phyloP scores from a whole-genome alignment of 129 eudicot species.

The Artemisia tridentata region DNA sequence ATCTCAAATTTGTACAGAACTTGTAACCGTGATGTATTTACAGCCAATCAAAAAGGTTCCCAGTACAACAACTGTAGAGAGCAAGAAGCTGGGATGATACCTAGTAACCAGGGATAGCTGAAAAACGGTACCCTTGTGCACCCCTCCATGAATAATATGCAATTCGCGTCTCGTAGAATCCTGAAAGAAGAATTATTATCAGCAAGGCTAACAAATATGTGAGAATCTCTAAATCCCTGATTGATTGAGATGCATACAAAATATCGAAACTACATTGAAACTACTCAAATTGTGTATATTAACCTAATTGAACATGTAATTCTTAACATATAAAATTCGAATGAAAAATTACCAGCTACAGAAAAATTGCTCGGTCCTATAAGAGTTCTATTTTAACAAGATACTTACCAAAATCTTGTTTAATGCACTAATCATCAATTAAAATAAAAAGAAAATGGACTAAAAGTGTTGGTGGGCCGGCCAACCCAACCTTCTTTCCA shows the following conservation, averaged over 20 bases:
- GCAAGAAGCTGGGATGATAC: conserved; percentile 6
- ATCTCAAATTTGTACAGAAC: conserved; percentile 23
- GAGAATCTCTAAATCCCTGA: neutral
- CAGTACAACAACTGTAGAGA: neutral
- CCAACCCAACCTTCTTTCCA: neutral
- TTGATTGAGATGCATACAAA: conserved; percentile 9
- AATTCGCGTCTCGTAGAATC: conserved; percentile 89
- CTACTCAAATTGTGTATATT: neutral
- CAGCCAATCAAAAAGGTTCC: conserved; percentile 6
- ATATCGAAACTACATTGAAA: neutral
- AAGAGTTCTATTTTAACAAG: no score
- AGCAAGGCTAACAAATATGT: conserved; percentile 7
- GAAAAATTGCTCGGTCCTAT: neutral
- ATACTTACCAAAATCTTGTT: neutral
- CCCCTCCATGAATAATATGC: conserved; percentile 99
- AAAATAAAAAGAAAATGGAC: neutral
- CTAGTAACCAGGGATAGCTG: conserved; percentile 82
- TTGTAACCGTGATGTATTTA: conserved; percentile 15
- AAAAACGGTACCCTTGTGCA: conserved; percentile 75
- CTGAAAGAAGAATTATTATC: conserved; percentile 35
- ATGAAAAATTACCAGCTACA: neutral
- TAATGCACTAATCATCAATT: neutral
- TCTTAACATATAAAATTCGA: neutral
- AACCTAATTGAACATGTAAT: neutral
- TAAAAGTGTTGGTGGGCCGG: neutral